phyloP scores from a whole-genome alignment of 1,284 basidiomycete species.

The Stereum hirsutum region DNA sequence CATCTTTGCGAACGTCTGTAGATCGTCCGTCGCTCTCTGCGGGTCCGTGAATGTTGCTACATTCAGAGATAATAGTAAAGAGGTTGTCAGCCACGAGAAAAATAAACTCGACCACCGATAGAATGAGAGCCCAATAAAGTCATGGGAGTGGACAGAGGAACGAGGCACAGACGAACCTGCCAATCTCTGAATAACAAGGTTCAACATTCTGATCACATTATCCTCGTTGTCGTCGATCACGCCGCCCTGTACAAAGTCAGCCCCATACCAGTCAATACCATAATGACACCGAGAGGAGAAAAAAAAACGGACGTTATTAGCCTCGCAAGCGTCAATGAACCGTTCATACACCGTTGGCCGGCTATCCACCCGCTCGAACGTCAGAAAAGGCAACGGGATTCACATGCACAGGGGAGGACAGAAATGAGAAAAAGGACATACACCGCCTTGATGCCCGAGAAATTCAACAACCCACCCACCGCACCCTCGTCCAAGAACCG shows the following conservation, averaged over 20 bases:
- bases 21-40: constrained; percentile 68
- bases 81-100: too few relatives aligned
- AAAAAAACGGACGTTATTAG: constrained; percentile 61
- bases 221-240: constrained; percentile 77
- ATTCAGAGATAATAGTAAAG: too few relatives aligned
- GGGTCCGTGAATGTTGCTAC: constrained; percentile 61
- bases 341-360: constrained; percentile 55
- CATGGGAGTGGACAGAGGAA: constrained; percentile 13
- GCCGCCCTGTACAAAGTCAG: constrained; percentile 53
- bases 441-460: constrained; percentile 56
- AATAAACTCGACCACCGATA: too few relatives aligned
- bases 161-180: constrained; percentile 33
- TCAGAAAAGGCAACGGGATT: constrained; percentile 1
- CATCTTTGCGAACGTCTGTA: constrained; percentile 76
- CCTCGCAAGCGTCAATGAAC: constrained; percentile 64
- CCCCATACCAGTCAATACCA: constrained; percentile 1
- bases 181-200: constrained; percentile 46
- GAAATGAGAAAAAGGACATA: constrained; percentile 24
- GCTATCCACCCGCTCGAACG: constrained; percentile 23
- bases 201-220: constrained; percentile 44
- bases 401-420: not conserved
- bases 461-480: constrained; percentile 44
- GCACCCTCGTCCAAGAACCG: constrained; percentile 56
- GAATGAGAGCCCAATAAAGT: not conserved
- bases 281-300: constrained; percentile 1